These are phyloP conservation scores for Claviceps spartinae DNA, from an alignment of 2,329 filamentous ascomycete genomes.

Conservation along the genomic window DNA sequence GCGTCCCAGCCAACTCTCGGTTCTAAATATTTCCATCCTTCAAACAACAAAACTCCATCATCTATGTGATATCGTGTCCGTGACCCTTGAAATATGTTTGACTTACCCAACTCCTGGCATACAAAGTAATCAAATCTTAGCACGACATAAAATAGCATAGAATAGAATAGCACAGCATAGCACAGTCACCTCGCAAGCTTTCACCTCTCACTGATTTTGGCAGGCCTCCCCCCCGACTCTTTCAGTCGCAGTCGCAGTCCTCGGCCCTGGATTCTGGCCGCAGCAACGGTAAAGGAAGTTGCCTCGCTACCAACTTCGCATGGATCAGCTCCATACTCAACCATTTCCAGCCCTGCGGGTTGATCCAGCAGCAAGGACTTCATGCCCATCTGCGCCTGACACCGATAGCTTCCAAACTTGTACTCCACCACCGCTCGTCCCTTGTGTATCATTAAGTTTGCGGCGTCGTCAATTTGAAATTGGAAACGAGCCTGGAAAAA, in stretches of 20 bases:
- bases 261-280: slow-evolving; percentile 19
- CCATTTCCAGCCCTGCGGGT: slow-evolving; percentile 22
- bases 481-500: slow-evolving; percentile 30
- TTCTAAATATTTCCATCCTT: too few species aligned
- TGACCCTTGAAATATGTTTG: too few species aligned
- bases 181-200: background rate
- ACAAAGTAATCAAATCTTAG: too few species aligned
- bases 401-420: slow-evolving; percentile 40
- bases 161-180: background rate
- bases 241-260: slow-evolving; percentile 9
- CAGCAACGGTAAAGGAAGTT: slow-evolving; percentile 19
- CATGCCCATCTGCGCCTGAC: slow-evolving; percentile 38
- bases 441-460: slow-evolving; percentile 15
- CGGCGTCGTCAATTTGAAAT: slow-evolving; percentile 34
- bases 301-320: slow-evolving; percentile 22
- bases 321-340: slow-evolving; percentile 25
- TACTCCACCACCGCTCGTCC: slow-evolving; percentile 29
- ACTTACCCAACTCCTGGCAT: too few species aligned
- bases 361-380: slow-evolving; percentile 23
- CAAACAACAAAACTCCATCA: too few species aligned
- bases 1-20: too few species aligned
- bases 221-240: background rate
- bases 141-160: too few species aligned
- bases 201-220: background rate
- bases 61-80: too few species aligned